Evolutionary conservation across 176 grass and related monocot genomes (phyloP), one percentile per base, ranked within the genome.

Genomic region (Aechmea fasciata): DNA sequence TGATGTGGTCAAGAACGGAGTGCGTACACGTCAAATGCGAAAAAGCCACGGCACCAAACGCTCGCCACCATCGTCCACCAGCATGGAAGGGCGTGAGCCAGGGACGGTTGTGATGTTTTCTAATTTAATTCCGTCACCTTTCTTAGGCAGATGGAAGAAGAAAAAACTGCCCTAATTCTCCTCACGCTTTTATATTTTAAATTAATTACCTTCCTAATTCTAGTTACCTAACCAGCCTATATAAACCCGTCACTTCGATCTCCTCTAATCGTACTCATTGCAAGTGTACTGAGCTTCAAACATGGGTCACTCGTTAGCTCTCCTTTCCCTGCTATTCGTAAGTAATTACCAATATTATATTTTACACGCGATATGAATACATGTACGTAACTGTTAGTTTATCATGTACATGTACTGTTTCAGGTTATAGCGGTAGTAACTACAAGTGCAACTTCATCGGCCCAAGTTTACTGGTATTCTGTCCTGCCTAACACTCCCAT

Each of bases 51-150:
- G 2, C 6, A 55, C 52, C 33, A 13, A 13, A 55, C 15, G 5
- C 13, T n/a, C 52, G n/a, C 3, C 2, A 3, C 12, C 2, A 13
- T n/a, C 52, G 5, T 13, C 52, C 11, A 79, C 52, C 22, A 54
- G 80, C 76, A 87, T 87, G 83, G 54, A 87, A 79, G 73, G 1
- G 24, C 68, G 53, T 69, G 4, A 65, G 17, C 29, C 63, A 17
- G 53, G 80, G 69, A 6, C 54, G 11, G 85, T 87, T 83, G 85
- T 69, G 74, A n/a, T 25, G 14, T 24, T 51, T 62, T 51, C 17
- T 57, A 62, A 77, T 83, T 70, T 76, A 77, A 73, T 83, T 14
- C 18, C 71, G 14, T 6, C 69, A 72, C 11, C 18, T 80, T 77
- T 72, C 67, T 41, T 57, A 69, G 72, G 14, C 47, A 11, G 19